phyloP scores from a whole-genome alignment of 768 basidiomycete genomes.

The Leucosporidium scottii region DNA sequence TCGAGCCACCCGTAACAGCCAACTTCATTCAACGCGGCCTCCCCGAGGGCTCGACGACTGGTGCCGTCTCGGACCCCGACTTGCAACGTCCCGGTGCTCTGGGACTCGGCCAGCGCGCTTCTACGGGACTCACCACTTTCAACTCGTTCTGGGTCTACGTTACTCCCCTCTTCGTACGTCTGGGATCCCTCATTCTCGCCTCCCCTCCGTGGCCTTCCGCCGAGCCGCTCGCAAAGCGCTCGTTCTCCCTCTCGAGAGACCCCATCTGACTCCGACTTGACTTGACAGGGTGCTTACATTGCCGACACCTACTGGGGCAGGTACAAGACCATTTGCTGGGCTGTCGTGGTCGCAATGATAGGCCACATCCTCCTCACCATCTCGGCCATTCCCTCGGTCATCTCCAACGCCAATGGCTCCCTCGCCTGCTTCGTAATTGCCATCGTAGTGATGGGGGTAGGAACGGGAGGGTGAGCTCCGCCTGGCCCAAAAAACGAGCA shows the following conservation, averaged over 20 bases:
- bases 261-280: too few relatives aligned
- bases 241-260: too few relatives aligned
- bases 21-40: conserved; percentile 71
- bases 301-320: conserved; percentile 67
- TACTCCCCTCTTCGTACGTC: too few relatives aligned
- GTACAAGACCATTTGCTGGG: conserved; percentile 64
- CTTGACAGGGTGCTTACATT: conserved; percentile 37
- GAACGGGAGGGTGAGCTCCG: conserved; percentile 58
- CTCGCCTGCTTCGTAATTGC: conserved; percentile 53
- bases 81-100: conserved; percentile 31
- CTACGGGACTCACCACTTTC: conserved; percentile 55
- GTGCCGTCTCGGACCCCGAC: conserved; percentile 35
- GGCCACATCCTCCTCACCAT: conserved; percentile 25
- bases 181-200: too few relatives aligned
- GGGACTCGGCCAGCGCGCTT: conserved; percentile 56
- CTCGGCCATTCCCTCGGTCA: conserved; percentile 50
- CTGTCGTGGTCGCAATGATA: conserved; percentile 54
- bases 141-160: conserved; percentile 14
- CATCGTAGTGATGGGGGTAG: conserved; percentile 51
- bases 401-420: conserved; percentile 49
- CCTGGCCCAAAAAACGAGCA: too few relatives aligned
- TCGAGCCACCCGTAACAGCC: too few relatives aligned
- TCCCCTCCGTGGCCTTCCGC: too few relatives aligned
- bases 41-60: conserved; percentile 59
- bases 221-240: too few relatives aligned